These are phyloP conservation scores for Ophiostoma ips DNA, from an alignment of 2,329 filamentous ascomycete genomes.

Conservation along the genomic window DNA sequence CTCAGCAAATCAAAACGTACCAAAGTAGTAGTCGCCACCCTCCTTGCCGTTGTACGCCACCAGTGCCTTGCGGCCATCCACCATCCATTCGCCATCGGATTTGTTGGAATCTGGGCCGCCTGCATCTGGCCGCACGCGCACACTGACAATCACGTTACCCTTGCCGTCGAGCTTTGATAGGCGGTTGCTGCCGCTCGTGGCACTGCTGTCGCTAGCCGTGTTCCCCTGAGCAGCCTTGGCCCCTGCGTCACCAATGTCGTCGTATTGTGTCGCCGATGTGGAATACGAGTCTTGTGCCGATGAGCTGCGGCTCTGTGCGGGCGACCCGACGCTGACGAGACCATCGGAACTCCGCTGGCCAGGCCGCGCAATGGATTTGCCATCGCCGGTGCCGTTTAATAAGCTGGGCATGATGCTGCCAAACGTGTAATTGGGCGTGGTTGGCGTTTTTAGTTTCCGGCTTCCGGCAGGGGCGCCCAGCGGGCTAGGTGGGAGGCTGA, in stretches of 20 bases:
- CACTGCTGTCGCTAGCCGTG: slow-evolving; percentile 12
- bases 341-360: slow-evolving; percentile 58
- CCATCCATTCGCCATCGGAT: slow-evolving; percentile 75
- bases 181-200: slow-evolving; percentile 24
- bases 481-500: slow-evolving; percentile 49
- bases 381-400: slow-evolving; percentile 65
- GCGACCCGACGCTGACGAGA: slow-evolving; percentile 63
- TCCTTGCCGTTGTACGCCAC: slow-evolving; percentile 80
- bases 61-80: slow-evolving; percentile 70
- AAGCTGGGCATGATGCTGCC: slow-evolving; percentile 52
- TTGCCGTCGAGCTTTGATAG: slow-evolving; percentile 56
- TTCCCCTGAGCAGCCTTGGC: slow-evolving; percentile 18
- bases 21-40: slow-evolving; percentile 84
- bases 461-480: slow-evolving; percentile 32
- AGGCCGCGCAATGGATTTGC: slow-evolving; percentile 53
- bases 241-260: slow-evolving; percentile 53
- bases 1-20: slow-evolving; percentile 33
- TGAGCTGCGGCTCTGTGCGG: slow-evolving; percentile 77
- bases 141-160: slow-evolving; percentile 91
- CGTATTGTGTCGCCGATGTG: slow-evolving; percentile 77
- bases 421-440: slow-evolving; percentile 37
- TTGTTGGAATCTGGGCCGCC: slow-evolving; percentile 46
- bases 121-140: slow-evolving; percentile 77
- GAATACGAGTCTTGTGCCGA: slow-evolving; percentile 88
- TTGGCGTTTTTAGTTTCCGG: slow-evolving; percentile 43